These are phyloP conservation scores for Rhizopus delemar DNA, from an alignment of 371 early-diverging fungal species.

Conservation along the genomic window DNA sequence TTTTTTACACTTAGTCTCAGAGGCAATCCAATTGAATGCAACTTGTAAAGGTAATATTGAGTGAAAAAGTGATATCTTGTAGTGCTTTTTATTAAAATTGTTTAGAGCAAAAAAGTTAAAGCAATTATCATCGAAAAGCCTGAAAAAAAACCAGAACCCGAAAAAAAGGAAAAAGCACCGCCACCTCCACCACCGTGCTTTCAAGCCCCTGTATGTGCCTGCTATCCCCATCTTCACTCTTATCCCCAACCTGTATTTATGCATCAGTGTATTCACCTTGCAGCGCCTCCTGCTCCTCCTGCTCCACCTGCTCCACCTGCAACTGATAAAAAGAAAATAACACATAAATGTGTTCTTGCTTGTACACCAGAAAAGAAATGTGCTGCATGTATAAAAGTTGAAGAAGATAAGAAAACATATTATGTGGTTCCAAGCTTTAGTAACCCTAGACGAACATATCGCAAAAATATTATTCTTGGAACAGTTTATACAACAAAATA, in stretches of 20 bases:
- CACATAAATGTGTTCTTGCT: constrained; percentile 3
- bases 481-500: background rate
- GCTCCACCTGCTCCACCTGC: background rate
- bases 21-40: too few relatives aligned
- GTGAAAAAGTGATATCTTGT: too few relatives aligned
- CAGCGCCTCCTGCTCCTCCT: background rate
- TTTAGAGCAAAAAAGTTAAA: background rate
- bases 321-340: background rate
- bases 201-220: background rate
- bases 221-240: background rate
- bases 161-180: background rate
- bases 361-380: constrained; percentile 13
- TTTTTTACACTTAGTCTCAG: too few relatives aligned
- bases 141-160: background rate
- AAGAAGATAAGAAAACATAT: background rate
- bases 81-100: too few relatives aligned
- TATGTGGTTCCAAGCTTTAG: constrained; percentile 1
- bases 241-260: background rate
- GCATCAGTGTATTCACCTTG: too few relatives aligned
- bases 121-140: background rate
- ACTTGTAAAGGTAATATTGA: too few relatives aligned
- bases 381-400: constrained; percentile 4
- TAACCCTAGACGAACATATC: background rate
- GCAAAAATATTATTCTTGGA: background rate
- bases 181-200: background rate